These are phyloP conservation scores for Pseudogymnoascus sp. DNA, from an alignment of 2,329 filamentous ascomycete genomes.

Conservation along the genomic window DNA sequence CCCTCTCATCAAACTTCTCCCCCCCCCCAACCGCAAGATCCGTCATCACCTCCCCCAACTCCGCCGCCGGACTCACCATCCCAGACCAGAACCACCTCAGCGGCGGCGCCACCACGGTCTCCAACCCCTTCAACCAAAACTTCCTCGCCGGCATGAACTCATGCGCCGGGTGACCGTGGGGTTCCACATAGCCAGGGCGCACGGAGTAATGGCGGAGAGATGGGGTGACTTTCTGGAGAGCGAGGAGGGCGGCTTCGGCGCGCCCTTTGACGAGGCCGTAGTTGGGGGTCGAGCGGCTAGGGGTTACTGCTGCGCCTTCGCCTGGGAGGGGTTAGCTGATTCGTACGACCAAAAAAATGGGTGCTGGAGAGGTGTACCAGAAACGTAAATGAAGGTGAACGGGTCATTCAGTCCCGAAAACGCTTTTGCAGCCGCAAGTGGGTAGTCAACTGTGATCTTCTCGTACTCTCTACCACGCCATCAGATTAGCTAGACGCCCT, in stretches of 20 bases:
- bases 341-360: no score
- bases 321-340: constrained; percentile 9
- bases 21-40: constrained; percentile 41
- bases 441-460: constrained; percentile 58
- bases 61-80: constrained; percentile 36
- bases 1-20: constrained; percentile 27
- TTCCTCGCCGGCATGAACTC: constrained; percentile 24
- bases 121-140: constrained; percentile 19
- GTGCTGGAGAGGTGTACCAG: constrained; percentile 34
- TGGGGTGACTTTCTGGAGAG: constrained; percentile 31
- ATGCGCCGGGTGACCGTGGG: constrained; percentile 30
- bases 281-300: constrained; percentile 44
- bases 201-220: constrained; percentile 46
- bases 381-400: constrained; percentile 65
- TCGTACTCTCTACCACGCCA: constrained; percentile 44
- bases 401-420: constrained; percentile 43
- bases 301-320: constrained; percentile 43
- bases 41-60: constrained; percentile 38
- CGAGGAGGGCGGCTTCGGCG: constrained; percentile 50
- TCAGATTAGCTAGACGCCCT: not conserved
- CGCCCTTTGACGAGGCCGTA: constrained; percentile 61
- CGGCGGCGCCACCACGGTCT: constrained; percentile 16
- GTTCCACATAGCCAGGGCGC: constrained; percentile 53
- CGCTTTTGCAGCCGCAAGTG: constrained; percentile 53
- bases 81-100: constrained; percentile 25